A percentile compares a stretch with the other conserved stretches of the same genome.
Evolutionary conservation across 192 early-diverging fungal species (phyloP).

Genomic region (Coemansia sp.): DNA sequence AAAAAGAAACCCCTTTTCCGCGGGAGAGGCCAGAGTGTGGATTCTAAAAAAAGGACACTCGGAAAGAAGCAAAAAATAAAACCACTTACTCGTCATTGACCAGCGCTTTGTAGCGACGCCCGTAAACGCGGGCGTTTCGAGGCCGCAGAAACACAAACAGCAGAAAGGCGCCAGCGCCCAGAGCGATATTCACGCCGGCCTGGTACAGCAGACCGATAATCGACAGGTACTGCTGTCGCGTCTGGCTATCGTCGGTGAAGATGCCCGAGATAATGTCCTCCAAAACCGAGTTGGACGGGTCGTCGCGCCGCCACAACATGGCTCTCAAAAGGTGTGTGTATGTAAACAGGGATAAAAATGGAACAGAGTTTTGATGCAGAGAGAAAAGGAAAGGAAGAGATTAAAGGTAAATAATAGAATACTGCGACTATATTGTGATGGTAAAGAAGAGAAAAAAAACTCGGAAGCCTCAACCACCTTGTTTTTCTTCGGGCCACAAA

Average conservation of each 20-base stretch:
- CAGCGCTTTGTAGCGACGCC: conserved; percentile 50
- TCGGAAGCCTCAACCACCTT: too few relatives aligned
- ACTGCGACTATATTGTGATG: too few relatives aligned
- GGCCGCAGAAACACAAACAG: conserved; percentile 59
- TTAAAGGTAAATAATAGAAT: neutral
- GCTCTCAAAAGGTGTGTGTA: neutral
- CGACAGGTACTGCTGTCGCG: conserved; percentile 39
- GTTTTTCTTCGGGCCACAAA: too few relatives aligned
- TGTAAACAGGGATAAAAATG: neutral
- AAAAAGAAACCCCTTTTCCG: neutral
- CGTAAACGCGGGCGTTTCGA: conserved; percentile 54
- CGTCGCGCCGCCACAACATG: conserved; percentile 2
- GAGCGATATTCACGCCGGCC: conserved; percentile 57
- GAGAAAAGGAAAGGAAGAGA: neutral
- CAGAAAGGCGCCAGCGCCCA: conserved; percentile 53
- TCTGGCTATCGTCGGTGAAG: conserved; percentile 43
- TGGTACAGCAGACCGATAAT: conserved; percentile 59
- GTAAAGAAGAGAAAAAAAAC: neutral
- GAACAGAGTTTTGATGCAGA: neutral
- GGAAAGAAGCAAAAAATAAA: conserved; percentile 8
- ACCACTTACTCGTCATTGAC: conserved; percentile 34
- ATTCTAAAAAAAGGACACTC: neutral
- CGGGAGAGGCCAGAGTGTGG: neutral
- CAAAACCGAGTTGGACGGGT: conserved; percentile 21
- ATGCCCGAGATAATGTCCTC: conserved; percentile 44